Base-by-base conservation (phyloP, 306 rosid genomes). In the Casuarina glauca region DNA sequence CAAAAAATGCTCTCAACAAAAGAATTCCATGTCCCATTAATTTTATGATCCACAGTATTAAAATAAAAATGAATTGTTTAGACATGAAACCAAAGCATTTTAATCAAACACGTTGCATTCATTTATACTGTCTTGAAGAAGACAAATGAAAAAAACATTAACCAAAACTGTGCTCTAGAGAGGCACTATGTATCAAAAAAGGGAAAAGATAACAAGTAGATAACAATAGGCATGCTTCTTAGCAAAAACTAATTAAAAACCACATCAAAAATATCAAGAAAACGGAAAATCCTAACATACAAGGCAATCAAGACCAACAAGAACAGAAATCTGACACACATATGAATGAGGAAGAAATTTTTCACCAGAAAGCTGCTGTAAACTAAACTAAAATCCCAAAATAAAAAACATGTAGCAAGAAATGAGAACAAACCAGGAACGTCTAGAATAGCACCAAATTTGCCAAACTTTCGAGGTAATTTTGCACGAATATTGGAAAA, bases 311-410 rank as follows among this genome's bases (percentile, higher is more conserved):
- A 72, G 67, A 32, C 55, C 50, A 70, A 75, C 36, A 44, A 42
- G 61, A 54, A 57, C 64, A 54, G 41, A 76, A 81, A 81, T 84
- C 82, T 62, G 79, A 43, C 53, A 51, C 71, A 48, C 62, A 46
- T 61, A 57, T 58, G 60, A 15, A 52, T 39, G 17, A 52, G 15
- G 70, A 76, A 58, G 2, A 26, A 4, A 17, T 63, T 26, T 12
- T 69, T 45, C 17, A 70, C 64, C 76, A 26, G 45, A n/a, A 55
- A 20, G 9, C 73, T 3, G 51, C 45, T 16, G 26, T 6, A 61
- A 48, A 79, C 5, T 66, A 51, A 51, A 74, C 54, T n/a, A 73
- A 74, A 69, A 49, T 72, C 71, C 69, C 73, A 75, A 79, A 39
- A 73, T 55, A 32, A 48, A 52, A 3, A 79, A 54, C 67, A 51